Percentiles rank a stretch among this genome's conserved stretches.
Conservation (phyloP, 441 rosid species). For the Adansonia rubrostipa region DNA sequence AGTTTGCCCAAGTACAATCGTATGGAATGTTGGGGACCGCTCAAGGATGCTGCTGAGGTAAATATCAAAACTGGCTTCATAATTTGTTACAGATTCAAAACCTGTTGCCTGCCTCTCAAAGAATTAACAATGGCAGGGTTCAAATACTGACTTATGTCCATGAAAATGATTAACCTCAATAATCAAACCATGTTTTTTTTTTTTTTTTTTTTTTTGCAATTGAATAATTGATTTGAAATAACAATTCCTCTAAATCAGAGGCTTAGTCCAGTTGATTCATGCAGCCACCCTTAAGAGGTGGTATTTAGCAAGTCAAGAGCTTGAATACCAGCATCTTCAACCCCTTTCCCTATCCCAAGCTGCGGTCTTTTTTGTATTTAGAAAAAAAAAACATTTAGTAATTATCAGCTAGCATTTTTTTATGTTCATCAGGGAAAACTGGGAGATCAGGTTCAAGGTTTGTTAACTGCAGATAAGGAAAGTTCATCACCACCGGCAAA, state of each 20-base stretch:
- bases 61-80: constrained; percentile 3
- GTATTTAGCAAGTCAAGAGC: background rate
- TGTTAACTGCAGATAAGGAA: constrained; percentile 41
- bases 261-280: background rate
- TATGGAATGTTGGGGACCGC: constrained; percentile 82
- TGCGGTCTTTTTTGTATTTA: too few relatives aligned
- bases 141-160: background rate
- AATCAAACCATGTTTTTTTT: too few relatives aligned
- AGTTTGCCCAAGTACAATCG: constrained; percentile 66
- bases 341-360: background rate
- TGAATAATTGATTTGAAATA: background rate
- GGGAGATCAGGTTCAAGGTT: constrained; percentile 50
- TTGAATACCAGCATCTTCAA: background rate
- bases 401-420: background rate
- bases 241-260: background rate
- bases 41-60: constrained; percentile 78
- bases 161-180: background rate
- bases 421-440: constrained; percentile 49
- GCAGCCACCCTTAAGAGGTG: background rate
- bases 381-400: background rate
- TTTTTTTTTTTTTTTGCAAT: too few relatives aligned
- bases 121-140: background rate
- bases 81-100: background rate
- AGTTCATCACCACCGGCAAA: constrained; percentile 41
- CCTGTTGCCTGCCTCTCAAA: background rate